Conservation (phyloP, 177 flowering plant genomes). For the Tripterygium wilfordii region DNA sequence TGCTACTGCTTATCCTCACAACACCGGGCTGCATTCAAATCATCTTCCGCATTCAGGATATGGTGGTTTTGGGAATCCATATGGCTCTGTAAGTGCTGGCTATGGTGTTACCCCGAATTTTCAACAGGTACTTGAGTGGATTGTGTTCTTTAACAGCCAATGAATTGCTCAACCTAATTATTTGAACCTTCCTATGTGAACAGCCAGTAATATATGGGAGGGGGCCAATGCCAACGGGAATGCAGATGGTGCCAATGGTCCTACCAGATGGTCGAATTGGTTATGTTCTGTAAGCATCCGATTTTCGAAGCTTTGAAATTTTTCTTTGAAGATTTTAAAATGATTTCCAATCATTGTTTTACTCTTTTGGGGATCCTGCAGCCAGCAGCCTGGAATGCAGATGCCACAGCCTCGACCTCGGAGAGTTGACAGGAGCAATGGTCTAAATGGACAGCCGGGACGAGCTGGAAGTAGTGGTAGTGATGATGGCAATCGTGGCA, state of each 20-base stretch:
- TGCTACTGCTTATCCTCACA: constrained; percentile 33
- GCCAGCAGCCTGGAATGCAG: constrained; percentile 71
- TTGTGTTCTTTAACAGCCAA: too few species aligned
- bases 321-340: too few species aligned
- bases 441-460: constrained; percentile 42
- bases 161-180: neutral
- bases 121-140: constrained; percentile 61
- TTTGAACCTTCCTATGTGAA: constrained; percentile 9
- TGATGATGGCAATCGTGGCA: constrained; percentile 47
- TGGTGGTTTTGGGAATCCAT: constrained; percentile 64
- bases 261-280: constrained; percentile 98
- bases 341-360: neutral
- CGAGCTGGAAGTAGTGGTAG: constrained; percentile 41
- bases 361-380: constrained; percentile 24
- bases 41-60: constrained; percentile 45
- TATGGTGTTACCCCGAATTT: constrained; percentile 53
- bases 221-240: constrained; percentile 91
- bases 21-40: constrained; percentile 34
- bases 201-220: constrained; percentile 96
- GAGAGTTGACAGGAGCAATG: constrained; percentile 54
- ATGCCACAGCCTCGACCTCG: constrained; percentile 41
- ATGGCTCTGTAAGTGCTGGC: constrained; percentile 58
- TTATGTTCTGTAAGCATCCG: constrained; percentile 86
- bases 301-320: too few species aligned
- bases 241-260: constrained; percentile 99